A percentile compares a stretch with the other conserved stretches of the same genome.
phyloP scores from a whole-genome alignment of 129 eudicot species.

The Flaveria brownii region DNA sequence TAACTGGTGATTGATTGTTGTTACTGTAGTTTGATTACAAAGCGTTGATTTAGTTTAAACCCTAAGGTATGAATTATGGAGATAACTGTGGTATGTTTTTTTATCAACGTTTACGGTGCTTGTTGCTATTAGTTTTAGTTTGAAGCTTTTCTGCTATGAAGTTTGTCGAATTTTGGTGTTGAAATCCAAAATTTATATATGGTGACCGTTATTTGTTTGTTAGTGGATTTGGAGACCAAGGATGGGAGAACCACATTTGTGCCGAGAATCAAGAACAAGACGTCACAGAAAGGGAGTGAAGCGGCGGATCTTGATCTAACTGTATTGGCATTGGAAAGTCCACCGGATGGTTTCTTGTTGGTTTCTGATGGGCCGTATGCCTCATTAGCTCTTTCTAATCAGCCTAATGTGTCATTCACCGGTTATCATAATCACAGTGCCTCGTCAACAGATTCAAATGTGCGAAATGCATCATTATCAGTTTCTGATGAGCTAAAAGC shows the following conservation, averaged over 20 bases:
- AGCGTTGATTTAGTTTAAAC: not conserved
- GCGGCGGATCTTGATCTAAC: slow-evolving; percentile 38
- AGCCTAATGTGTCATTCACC: slow-evolving; percentile 19
- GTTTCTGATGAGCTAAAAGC: slow-evolving; percentile 19
- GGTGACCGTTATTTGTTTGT: slow-evolving; percentile 8
- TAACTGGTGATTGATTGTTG: slow-evolving; percentile 14
- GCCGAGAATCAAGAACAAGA: slow-evolving; percentile 33
- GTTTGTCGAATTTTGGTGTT: slow-evolving; percentile 11
- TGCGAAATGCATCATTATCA: slow-evolving; percentile 10
- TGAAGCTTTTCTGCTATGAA: not conserved
- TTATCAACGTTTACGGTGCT: not conserved
- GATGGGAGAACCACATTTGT: slow-evolving; percentile 35
- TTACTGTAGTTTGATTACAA: slow-evolving; percentile 13
- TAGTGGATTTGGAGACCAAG: slow-evolving; percentile 39
- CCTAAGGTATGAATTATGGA: slow-evolving; percentile 20
- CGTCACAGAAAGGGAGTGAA: slow-evolving; percentile 29
- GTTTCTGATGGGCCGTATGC: slow-evolving; percentile 30
- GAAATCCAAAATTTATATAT: slow-evolving; percentile 8
- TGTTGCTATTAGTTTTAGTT: not conserved
- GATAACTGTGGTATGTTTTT: not conserved
- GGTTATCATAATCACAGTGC: slow-evolving; percentile 23
- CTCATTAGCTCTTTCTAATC: slow-evolving; percentile 21
- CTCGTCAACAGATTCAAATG: slow-evolving; percentile 18
- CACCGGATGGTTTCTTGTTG: slow-evolving; percentile 32
- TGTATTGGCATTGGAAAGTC: slow-evolving; percentile 39